Evolutionary conservation across 306 rosid species (phyloP), one percentile per base, ranked within the genome.

Genomic region (Trifolium pratense): DNA sequence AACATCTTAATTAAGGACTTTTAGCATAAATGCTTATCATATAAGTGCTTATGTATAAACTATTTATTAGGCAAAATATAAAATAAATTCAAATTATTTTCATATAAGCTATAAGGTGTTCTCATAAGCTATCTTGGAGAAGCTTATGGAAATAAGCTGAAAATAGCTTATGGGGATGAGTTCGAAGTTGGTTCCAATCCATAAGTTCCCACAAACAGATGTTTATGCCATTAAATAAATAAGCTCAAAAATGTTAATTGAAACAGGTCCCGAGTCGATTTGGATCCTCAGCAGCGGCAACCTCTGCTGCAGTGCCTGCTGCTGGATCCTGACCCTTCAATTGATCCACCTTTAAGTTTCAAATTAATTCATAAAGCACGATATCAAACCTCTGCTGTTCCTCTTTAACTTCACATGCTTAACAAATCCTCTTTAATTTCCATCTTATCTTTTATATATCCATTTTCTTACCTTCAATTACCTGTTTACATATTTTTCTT

Each of bases 331-430:
- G n/a, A n/a, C n/a, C n/a, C n/a, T n/a, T n/a, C n/a, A n/a, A n/a
- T n/a, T n/a, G n/a, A n/a, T n/a, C n/a, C n/a, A n/a, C n/a, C n/a
- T n/a, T n/a, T n/a, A n/a, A n/a, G n/a, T n/a, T n/a, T n/a, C n/a
- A n/a, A n/a, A n/a, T n/a, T n/a, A n/a, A n/a, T n/a, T n/a, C n/a
- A n/a, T n/a, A n/a, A n/a, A n/a, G n/a, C n/a, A n/a, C n/a, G n/a
- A n/a, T n/a, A n/a, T n/a, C n/a, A n/a, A n/a, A n/a, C n/a, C n/a
- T n/a, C n/a, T n/a, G n/a, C n/a, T n/a, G n/a, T n/a, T n/a, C n/a
- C n/a, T 67, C 72, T 67, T 67, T 46, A 32, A 67, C 72, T 67
- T 25, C 25, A 67, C 72, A 25, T n/a, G n/a, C n/a, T n/a, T 29
- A 21, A 43, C 56, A 66, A 43, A 14, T 7, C 56, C 71, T 29